A percentile compares a stretch with the other conserved stretches of the same genome.
Conservation (phyloP, 139 green algal species). For the Coelastrella sp. region DNA sequence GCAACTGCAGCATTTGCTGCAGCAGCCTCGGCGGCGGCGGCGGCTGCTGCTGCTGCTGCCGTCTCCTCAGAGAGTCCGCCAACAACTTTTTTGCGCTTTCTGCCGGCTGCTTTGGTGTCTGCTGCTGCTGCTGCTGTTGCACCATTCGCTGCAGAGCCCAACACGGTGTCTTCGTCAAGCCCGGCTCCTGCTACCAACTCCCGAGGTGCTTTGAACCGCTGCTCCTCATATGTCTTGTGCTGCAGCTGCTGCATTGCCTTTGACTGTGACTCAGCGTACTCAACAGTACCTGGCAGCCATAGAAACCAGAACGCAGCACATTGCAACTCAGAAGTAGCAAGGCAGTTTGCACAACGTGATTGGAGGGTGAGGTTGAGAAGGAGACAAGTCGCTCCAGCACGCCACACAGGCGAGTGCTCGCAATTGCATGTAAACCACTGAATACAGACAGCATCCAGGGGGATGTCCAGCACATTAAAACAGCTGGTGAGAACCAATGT, state of each 20-base stretch:
- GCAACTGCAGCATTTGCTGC: not conserved
- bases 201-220: slow-evolving; percentile 28
- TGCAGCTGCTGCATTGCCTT: slow-evolving; percentile 5
- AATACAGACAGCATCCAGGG: not conserved
- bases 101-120: not conserved
- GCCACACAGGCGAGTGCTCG: not conserved
- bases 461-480: not conserved
- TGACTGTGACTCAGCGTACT: slow-evolving; percentile 29
- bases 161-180: not conserved
- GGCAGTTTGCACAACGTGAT: not conserved
- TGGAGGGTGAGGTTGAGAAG: too few species aligned
- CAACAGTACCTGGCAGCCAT: slow-evolving; percentile 21
- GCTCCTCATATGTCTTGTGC: slow-evolving; percentile 28
- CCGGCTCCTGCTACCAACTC: slow-evolving; percentile 38
- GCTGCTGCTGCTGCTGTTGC: not conserved
- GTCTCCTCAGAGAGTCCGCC: slow-evolving; percentile 13
- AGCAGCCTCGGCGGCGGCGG: slow-evolving; percentile 20
- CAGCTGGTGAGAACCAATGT: not conserved
- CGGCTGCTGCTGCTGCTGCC: slow-evolving; percentile 22
- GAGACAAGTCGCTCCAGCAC: too few species aligned
- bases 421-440: not conserved
- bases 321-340: not conserved
- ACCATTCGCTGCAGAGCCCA: not conserved
- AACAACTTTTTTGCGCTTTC: slow-evolving; percentile 24
- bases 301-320: not conserved